Conservation (phyloP, 805 yeast species). For the Wickerhamiella brachini region DNA sequence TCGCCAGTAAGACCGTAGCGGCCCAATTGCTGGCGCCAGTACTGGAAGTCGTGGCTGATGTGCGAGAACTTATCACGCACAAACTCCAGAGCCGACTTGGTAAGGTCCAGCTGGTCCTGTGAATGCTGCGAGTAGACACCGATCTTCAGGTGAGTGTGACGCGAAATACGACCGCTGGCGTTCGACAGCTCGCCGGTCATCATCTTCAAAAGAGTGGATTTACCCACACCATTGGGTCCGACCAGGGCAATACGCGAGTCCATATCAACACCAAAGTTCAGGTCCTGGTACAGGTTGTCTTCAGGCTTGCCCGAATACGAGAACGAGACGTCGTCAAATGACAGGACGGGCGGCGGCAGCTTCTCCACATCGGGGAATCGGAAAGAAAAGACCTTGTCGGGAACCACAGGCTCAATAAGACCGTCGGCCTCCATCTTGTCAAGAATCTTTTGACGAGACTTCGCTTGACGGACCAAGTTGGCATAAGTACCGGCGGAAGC, state of each 20-base stretch:
- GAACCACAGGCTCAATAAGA: conserved; percentile 72
- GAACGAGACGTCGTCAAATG: conserved; percentile 90
- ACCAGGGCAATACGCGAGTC: conserved; percentile 96
- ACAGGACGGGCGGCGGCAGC: conserved; percentile 96
- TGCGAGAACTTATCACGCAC: conserved; percentile 86
- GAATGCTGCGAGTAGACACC: conserved; percentile 99
- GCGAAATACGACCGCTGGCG: conserved; percentile 88
- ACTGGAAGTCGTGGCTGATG: conserved; percentile 95
- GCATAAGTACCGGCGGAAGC: conserved; percentile 99
- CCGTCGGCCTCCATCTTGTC: conserved; percentile 99
- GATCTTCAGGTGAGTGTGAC: conserved; percentile 93
- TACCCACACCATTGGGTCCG: conserved; percentile 99
- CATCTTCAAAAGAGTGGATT: conserved; percentile 85
- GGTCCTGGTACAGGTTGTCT: conserved; percentile 76
- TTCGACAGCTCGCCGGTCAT: conserved; percentile 92
- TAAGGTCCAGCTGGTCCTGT: conserved; percentile 91
- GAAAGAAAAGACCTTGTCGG: conserved; percentile 88
- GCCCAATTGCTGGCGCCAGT: conserved; percentile 89
- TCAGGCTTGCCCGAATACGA: conserved; percentile 63
- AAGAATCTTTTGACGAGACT: conserved; percentile 96
- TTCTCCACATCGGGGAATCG: conserved; percentile 90
- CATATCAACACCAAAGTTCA: conserved; percentile 98
- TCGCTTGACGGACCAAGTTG: conserved; percentile 95
- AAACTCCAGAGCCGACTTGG: conserved; percentile 90
- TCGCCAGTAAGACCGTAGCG: conserved; percentile 98